phyloP scores from a whole-genome alignment of 805 yeast species.

The Kazachstania martiniae region DNA sequence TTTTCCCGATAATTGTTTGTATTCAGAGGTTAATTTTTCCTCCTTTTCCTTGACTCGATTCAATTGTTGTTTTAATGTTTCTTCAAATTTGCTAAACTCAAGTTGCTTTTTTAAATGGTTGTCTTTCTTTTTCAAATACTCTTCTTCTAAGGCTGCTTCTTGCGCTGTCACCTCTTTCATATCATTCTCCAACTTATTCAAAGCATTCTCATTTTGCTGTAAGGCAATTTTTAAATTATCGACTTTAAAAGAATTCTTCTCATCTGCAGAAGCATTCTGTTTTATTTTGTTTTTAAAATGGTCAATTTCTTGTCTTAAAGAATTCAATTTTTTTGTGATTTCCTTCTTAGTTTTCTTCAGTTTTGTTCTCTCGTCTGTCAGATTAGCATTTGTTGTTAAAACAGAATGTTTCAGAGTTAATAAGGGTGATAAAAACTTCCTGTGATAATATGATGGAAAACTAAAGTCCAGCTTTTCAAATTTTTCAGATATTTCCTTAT shows the following conservation, averaged over 20 bases:
- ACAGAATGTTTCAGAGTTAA: slow-evolving; percentile 56
- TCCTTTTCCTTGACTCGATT: slow-evolving; percentile 1
- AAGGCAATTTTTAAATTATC: slow-evolving; percentile 37
- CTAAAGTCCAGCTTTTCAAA: slow-evolving; percentile 23
- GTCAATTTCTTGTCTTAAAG: slow-evolving; percentile 48
- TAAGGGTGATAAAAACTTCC: slow-evolving; percentile 43
- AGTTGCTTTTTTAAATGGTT: slow-evolving; percentile 27
- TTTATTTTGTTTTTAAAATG: slow-evolving; percentile 36
- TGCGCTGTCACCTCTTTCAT: slow-evolving; percentile 8
- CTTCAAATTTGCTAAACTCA: slow-evolving; percentile 20
- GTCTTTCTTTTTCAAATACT: slow-evolving; percentile 28
- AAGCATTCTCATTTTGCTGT: slow-evolving; percentile 29
- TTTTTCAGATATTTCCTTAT: slow-evolving; percentile 6
- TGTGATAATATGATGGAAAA: slow-evolving; percentile 27
- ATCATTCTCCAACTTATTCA: slow-evolving; percentile 13
- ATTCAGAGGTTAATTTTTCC: slow-evolving; percentile 14
- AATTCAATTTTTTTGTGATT: slow-evolving; percentile 40
- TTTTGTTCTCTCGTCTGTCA: slow-evolving; percentile 46
- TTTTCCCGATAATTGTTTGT: slow-evolving; percentile 13
- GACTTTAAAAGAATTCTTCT: slow-evolving; percentile 41
- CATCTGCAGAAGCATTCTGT: slow-evolving; percentile 44
- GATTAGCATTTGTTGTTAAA: slow-evolving; percentile 49
- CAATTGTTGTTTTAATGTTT: slow-evolving; percentile 10
- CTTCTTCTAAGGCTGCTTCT: slow-evolving; percentile 25
- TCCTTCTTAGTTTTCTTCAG: slow-evolving; percentile 50